A percentile compares a stretch with the other conserved stretches of the same genome.
Evolutionary conservation across 208 protist species (phyloP).

Genomic region (Naegleria lovaniensis): DNA sequence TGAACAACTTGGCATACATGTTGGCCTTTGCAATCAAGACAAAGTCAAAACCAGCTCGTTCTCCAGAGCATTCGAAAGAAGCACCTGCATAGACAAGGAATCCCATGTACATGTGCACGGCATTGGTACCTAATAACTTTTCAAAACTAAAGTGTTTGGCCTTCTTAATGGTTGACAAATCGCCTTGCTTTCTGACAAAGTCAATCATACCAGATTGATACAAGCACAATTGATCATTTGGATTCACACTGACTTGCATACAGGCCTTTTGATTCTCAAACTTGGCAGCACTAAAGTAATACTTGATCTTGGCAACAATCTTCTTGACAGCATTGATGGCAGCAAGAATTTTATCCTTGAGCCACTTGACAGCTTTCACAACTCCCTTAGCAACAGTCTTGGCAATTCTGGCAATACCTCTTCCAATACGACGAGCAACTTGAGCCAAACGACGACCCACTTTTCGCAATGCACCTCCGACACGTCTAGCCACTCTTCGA

Average conservation of each 20-base stretch:
- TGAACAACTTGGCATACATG: background rate
- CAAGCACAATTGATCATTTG: background rate
- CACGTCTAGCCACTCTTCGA: background rate
- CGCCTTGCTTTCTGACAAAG: background rate
- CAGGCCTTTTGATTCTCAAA: background rate
- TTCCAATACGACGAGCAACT: background rate
- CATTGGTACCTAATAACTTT: background rate
- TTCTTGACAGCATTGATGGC: background rate
- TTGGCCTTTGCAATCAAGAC: background rate
- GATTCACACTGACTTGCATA: background rate
- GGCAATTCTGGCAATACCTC: background rate
- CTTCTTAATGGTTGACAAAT: background rate
- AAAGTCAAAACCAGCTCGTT: background rate
- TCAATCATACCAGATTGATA: background rate
- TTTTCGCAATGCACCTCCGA: background rate
- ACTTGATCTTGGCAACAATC: background rate
- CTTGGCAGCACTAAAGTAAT: background rate
- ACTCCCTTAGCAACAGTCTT: background rate
- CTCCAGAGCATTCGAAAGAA: background rate
- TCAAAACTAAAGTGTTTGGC: slow-evolving; percentile 15
- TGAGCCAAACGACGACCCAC: background rate
- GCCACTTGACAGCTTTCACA: background rate
- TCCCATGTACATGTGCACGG: background rate
- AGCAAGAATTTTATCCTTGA: background rate
- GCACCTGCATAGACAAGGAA: background rate